Conservation (phyloP, 495 filamentous ascomycete species). For the Rostrohypoxylon terebratum region DNA sequence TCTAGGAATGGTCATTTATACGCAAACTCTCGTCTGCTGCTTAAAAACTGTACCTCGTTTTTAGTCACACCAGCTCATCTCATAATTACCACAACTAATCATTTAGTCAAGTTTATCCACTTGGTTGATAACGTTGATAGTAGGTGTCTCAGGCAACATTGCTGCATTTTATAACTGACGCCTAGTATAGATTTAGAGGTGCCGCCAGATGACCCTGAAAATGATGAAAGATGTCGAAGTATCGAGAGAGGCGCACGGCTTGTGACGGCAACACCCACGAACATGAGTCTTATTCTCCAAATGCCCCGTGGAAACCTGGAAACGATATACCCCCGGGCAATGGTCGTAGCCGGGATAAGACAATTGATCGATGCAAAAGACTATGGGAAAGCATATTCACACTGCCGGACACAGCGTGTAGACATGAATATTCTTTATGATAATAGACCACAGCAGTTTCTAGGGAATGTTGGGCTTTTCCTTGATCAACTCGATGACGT, state of each 20-base stretch:
- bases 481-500: conserved; percentile 87
- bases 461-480: conserved; percentile 79
- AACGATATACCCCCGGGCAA: conserved; percentile 91
- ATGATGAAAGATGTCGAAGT: conserved; percentile 90
- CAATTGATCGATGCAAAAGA: conserved; percentile 80
- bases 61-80: conserved; percentile 83
- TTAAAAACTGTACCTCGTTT: conserved; percentile 92
- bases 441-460: conserved; percentile 84
- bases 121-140: conserved; percentile 71
- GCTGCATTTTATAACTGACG: conserved; percentile 26
- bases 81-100: conserved; percentile 89
- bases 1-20: conserved; percentile 80
- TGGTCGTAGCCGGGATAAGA: conserved; percentile 90
- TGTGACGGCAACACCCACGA: conserved; percentile 89
- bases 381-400: conserved; percentile 84
- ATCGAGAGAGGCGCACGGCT: conserved; percentile 90
- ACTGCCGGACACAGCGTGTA: conserved; percentile 91
- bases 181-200: conserved; percentile 73
- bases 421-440: conserved; percentile 99
- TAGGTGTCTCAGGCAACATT: conserved; percentile 52
- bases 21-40: conserved; percentile 77
- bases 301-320: conserved; percentile 97
- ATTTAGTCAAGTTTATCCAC: conserved; percentile 94
- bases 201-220: conserved; percentile 88
- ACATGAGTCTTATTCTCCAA: conserved; percentile 83